Evolutionary conservation across 106 monocot genomes (phyloP).

Genomic region (Platanthera zijinensis): DNA sequence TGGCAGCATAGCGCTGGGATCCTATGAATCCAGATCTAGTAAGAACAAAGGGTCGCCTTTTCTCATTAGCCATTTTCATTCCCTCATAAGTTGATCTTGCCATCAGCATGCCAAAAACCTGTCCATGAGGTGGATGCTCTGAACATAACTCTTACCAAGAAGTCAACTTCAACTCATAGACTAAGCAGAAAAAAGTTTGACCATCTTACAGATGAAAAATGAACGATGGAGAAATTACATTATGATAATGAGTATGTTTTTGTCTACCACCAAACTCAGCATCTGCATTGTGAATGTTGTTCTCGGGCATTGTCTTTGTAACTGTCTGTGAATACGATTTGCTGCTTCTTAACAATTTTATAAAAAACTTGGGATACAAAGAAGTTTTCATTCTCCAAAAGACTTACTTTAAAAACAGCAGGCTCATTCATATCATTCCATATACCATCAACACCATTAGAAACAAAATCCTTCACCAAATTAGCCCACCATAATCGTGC

Average conservation of each 20-base stretch:
- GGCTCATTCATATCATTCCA: conserved; percentile 99
- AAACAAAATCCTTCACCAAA: conserved; percentile 72
- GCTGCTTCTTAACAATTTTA: not conserved
- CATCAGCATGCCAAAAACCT: conserved; percentile 99
- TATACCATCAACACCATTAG: conserved; percentile 97
- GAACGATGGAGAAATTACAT: conserved; percentile 40
- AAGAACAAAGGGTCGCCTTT: conserved; percentile 90
- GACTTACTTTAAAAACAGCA: conserved; percentile 79
- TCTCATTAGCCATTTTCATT: conserved; percentile 60
- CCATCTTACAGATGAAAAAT: not conserved
- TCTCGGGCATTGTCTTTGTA: conserved; percentile 96
- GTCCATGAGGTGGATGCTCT: not conserved
- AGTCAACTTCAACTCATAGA: not conserved
- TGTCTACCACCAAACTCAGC: conserved; percentile 71
- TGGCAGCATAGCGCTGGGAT: conserved; percentile 95
- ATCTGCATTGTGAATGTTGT: conserved; percentile 89
- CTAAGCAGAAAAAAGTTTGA: not conserved
- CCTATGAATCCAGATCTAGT: conserved; percentile 98
- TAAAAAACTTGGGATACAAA: conserved; percentile 5
- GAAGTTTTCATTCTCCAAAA: conserved; percentile 5
- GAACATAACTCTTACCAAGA: conserved; percentile 4
- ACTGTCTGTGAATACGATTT: conserved; percentile 44
- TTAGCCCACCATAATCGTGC: conserved; percentile 87
- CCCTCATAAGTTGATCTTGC: conserved; percentile 95
- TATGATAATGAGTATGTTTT: conserved; percentile 86